Conservation (phyloP, 345 rosid species). For the Punica granatum region DNA sequence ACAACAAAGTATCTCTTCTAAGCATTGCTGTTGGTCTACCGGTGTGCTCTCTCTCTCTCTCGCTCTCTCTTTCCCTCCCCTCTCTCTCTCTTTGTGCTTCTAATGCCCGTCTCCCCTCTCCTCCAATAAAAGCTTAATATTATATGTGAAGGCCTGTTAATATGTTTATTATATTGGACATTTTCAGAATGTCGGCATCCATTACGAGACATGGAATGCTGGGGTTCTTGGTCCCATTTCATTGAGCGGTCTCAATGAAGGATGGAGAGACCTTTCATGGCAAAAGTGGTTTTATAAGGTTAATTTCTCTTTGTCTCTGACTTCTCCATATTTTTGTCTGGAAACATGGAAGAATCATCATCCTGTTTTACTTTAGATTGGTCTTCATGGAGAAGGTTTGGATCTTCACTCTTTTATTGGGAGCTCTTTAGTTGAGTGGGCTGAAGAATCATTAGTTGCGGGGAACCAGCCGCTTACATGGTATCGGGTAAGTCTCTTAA, state of each 20-base stretch:
- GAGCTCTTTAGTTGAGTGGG: constrained; percentile 28
- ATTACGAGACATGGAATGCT: constrained; percentile 20
- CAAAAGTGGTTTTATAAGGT: constrained; percentile 22
- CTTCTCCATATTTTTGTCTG: neutral
- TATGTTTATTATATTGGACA: neutral
- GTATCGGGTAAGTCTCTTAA: constrained; percentile 32
- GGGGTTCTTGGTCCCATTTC: constrained; percentile 20
- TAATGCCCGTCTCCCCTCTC: constrained; percentile 29
- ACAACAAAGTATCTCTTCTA: constrained; percentile 32
- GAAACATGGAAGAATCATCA: neutral
- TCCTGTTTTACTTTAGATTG: constrained; percentile 20
- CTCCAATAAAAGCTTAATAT: neutral
- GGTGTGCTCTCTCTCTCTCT: constrained; percentile 21
- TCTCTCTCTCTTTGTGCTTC: too few relatives aligned
- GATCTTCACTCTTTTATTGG: constrained; percentile 21
- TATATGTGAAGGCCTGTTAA: neutral
- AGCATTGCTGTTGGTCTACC: constrained; percentile 51
- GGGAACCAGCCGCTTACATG: constrained; percentile 25
- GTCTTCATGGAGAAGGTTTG: constrained; percentile 34
- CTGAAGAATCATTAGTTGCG: constrained; percentile 12
- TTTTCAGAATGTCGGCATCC: constrained; percentile 20
- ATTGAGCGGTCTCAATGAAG: constrained; percentile 16
- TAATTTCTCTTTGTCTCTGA: neutral
- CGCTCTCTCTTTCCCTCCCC: constrained; percentile 21
- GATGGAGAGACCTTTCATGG: constrained; percentile 19